Evolutionary conservation across 2,329 filamentous ascomycete species (phyloP).

Genomic region (Aspergillus carbonarius): DNA sequence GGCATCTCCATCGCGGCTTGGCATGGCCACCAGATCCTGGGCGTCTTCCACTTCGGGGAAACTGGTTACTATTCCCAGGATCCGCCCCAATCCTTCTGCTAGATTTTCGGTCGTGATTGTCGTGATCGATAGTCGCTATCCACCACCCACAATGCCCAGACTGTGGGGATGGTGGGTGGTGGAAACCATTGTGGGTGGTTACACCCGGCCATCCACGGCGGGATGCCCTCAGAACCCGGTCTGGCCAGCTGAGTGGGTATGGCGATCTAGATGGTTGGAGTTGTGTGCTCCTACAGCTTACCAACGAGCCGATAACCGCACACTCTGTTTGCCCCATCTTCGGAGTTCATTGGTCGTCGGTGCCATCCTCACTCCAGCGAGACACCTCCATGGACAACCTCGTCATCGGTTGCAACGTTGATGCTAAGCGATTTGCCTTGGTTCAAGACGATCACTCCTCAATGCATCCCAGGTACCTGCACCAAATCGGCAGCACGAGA

Average conservation of each 20-base stretch:
- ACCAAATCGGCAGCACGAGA: not conserved
- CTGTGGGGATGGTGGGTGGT: not conserved
- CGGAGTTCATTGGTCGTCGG: not conserved
- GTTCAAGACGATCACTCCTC: not conserved
- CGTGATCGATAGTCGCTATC: not conserved
- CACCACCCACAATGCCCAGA: not conserved
- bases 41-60: not conserved
- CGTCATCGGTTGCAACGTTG: not conserved
- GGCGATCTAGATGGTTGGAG: not conserved
- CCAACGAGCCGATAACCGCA: too few species aligned
- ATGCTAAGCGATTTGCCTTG: not conserved
- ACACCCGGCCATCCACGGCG: not conserved
- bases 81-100: not conserved
- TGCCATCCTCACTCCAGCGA: not conserved
- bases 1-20: conserved; percentile 1
- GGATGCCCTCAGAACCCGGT: not conserved
- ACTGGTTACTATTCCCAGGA: not conserved
- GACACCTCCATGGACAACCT: not conserved
- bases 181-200: not conserved
- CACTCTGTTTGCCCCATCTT: not conserved
- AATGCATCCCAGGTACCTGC: not conserved
- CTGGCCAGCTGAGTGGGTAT: not conserved
- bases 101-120: not conserved
- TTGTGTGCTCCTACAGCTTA: not conserved
- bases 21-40: not conserved